Evolutionary conservation across 352 stramenopile species (phyloP), one percentile per base, ranked within the genome.

Genomic region (Pythium apleroticum): DNA sequence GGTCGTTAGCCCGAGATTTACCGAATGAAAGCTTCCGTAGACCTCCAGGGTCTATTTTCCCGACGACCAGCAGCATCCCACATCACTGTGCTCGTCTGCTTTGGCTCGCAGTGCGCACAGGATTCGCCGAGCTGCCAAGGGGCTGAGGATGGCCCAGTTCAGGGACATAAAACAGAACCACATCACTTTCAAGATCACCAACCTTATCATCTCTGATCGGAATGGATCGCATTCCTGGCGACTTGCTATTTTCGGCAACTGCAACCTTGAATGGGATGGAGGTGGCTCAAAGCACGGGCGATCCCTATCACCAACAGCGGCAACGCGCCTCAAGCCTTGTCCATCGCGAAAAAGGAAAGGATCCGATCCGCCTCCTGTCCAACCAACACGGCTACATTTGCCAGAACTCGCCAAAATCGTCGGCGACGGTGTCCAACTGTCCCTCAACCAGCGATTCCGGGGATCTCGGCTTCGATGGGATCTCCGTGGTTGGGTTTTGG

Each of bases 371-470:
- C 50, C 17, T 22, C 28, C 27, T 37, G 50, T 27, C 49, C 20
- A 5, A 2, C 15, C 22, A 55, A 11, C 3, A 22, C 7, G n/a
- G 25, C 33, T 59, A 66, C 60, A 66, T 66, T 25, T 68, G 52
- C 61, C 61, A 68, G 19, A 68, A 68, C 41, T 68, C 61, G 15
- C 61, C 61, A 14, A 68, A 68, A 20, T 62, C 53, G 41, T 68
- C 39, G 1, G 17, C 53, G 15, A n/a, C 12, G 4, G 53, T 28
- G 59, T 33, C 33, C 19, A 25, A 35, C 43, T 14, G 24, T 43
- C n/a, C 30, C 30, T 33, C 30, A 33, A 33, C n/a, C n/a, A n/a
- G n/a, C 35, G 27, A 22, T 17, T 24, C 5, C 10, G 5, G 33
- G 20, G 33, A 33, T 22, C 30, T 49, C 15, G n/a, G 24, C n/a